Evolutionary conservation across 1,284 basidiomycete species (phyloP), one percentile per base, ranked within the genome.

Genomic region (Neolentinus lepideus): DNA sequence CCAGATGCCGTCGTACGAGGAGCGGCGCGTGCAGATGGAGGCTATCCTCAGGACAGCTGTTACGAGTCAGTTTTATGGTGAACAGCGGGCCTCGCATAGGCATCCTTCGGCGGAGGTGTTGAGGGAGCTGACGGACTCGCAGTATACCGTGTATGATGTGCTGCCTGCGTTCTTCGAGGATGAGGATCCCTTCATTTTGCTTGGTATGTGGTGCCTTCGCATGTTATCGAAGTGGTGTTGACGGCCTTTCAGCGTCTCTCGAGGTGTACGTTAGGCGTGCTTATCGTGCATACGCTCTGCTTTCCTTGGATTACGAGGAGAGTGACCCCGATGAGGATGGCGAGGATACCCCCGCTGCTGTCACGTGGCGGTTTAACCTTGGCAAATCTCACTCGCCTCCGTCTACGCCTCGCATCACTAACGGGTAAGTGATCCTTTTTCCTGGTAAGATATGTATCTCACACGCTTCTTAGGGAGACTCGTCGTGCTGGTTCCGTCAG

Each of bases 61-160:
- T 55, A 86, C 85, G 27, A 88, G 85, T 57, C 89, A 84, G 64
- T 89, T 88, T 67, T 98, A 98, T 65, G 95, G 94, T 60, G 93
- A 97, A 71, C 80, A 84, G 57, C 87, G 82, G n/a, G 68, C 75
- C 19, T 46, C n/a, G 47, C 38, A 27, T 89, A 88, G 65, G 80
- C 76, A 2, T 97, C 47, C 97, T 4, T 89, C 92, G 33, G 75
- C 84, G 25, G 94, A 98, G 57, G 81, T 94, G 29, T 78, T 99
- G 63, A 87, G 88, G 66, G 97, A 99, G 74, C 83, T 99, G 48
- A 92, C 90, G 61, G 97, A 99, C 74, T 98, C 94, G 26, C 84
- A 92, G 57, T 97, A 95, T 76, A 96, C 93, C 22, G 95, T 99
- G 29, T 99, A 90, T 71, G 96, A 99, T 67, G 97, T 99, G 11